These are phyloP conservation scores for Lactifluus volemus DNA, from an alignment of 768 basidiomycete genomes.

Conservation along the genomic window DNA sequence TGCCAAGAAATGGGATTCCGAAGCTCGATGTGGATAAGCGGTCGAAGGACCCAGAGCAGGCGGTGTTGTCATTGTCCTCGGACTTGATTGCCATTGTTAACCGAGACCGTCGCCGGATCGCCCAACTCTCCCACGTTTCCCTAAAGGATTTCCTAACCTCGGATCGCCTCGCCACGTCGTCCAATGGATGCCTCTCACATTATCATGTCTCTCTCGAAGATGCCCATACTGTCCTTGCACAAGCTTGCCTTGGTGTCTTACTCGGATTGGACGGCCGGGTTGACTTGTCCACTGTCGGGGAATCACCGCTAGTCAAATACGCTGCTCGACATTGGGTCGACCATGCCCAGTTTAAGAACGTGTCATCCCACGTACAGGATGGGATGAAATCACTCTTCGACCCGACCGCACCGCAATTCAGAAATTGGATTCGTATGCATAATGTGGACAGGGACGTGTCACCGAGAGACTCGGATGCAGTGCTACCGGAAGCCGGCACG, in stretches of 20 bases:
- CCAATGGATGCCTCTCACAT: not conserved
- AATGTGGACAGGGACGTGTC: not conserved
- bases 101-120: not conserved
- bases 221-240: not conserved
- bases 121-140: conserved; percentile 1
- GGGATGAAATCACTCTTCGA: not conserved
- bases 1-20: not conserved
- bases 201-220: not conserved
- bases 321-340: not conserved
- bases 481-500: not conserved
- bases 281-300: too few relatives aligned
- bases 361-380: too few relatives aligned
- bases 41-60: not conserved
- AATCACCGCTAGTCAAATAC: too few relatives aligned
- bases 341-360: not conserved
- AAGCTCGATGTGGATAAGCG: not conserved
- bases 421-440: not conserved
- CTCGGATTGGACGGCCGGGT: not conserved
- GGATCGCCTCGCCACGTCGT: not conserved
- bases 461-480: not conserved
- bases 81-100: not conserved
- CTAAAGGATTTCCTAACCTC: not conserved
- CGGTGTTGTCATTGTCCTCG: not conserved
- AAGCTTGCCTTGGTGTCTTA: not conserved
- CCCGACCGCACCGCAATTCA: not conserved